Evolutionary conservation across 805 yeast genomes (phyloP).

Genomic region (Yarrowia alimentaria): DNA sequence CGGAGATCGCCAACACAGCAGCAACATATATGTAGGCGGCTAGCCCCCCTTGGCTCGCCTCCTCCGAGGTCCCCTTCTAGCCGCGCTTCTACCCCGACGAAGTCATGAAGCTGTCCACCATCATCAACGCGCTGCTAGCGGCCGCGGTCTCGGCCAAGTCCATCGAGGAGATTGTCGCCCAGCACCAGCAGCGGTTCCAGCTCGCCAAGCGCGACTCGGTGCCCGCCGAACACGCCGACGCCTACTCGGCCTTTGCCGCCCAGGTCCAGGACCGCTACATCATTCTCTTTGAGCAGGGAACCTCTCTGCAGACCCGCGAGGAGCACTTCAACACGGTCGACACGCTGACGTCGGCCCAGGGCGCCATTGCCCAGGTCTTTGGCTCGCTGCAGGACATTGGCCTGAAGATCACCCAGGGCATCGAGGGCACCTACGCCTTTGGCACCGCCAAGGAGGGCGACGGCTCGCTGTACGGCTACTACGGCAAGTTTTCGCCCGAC

Average conservation of each 20-base stretch:
- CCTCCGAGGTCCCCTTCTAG: no score
- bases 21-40: slow-evolving; percentile 22
- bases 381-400: slow-evolving; percentile 10
- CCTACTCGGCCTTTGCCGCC: slow-evolving; percentile 11
- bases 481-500: slow-evolving; percentile 47
- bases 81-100: no score
- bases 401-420: slow-evolving; percentile 28
- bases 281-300: slow-evolving; percentile 20
- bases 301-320: slow-evolving; percentile 28
- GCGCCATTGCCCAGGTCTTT: slow-evolving; percentile 6
- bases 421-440: slow-evolving; percentile 29
- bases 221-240: slow-evolving; percentile 16
- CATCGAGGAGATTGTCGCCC: slow-evolving; percentile 12
- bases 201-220: slow-evolving; percentile 11
- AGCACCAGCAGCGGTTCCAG: slow-evolving; percentile 19
- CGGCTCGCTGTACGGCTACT: slow-evolving; percentile 44
- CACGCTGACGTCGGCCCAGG: slow-evolving; percentile 5
- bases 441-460: slow-evolving; percentile 33
- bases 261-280: slow-evolving; percentile 25
- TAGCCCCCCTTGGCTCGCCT: slow-evolving; percentile 18
- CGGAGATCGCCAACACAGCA: slow-evolving; percentile 9
- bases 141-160: slow-evolving; percentile 25
- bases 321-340: slow-evolving; percentile 23
- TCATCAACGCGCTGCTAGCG: slow-evolving; percentile 20
- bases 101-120: slow-evolving; percentile 8